Evolutionary conservation across 192 early-diverging fungal species (phyloP), one percentile per base, ranked within the genome.

Genomic region (Coemansia sp.): DNA sequence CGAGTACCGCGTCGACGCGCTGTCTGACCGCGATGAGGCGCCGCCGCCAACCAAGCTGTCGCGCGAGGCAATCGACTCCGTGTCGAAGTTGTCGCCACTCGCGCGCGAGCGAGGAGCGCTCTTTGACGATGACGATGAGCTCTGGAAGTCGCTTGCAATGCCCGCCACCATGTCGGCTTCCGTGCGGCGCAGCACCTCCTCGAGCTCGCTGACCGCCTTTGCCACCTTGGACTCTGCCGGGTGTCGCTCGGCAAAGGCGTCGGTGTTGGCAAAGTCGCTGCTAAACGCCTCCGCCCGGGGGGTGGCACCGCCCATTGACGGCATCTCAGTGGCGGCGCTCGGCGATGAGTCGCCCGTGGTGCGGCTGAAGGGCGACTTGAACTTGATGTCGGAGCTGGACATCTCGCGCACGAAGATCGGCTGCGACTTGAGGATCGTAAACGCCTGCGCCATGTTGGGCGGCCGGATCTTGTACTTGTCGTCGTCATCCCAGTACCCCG

Each of bases 171-270:
- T 74, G 5, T 63, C 72, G 4, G 80, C 75, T 35, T 83, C 80
- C 6, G 80, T 83, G 40, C 80, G 80, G 9, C 80, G 75, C 29
- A 83, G 50, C 5, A 83, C 80, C 60, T 83, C 80, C 36, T 83
- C 80, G 0, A 83, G 80, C 69, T 83, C 80, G 42, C 80, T 83
- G n/a, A 83, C 80, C 0, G 80, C 80, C 75, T 77, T 70, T 29
- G 80, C 80, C 6, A 83, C 80, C 72, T 83, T 83, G 48, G 80
- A 77, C 66, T 83, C 80, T 19, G 72, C 66, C 2, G 80, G 80
- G n/a, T 77, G 74, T 11, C 72, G 72, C 41, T 83, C 75, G 7
- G 72, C 42, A 59, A 78, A 78, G 19, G 66, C 75, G 6, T 65
- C 71, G 10, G 65, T 48, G 5, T 29, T 59, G 33, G 71, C 11